Percentiles rank a stretch among this genome's conserved stretches.
phyloP scores from a whole-genome alignment of 305 asterid species.

The Coffea humblotiana region DNA sequence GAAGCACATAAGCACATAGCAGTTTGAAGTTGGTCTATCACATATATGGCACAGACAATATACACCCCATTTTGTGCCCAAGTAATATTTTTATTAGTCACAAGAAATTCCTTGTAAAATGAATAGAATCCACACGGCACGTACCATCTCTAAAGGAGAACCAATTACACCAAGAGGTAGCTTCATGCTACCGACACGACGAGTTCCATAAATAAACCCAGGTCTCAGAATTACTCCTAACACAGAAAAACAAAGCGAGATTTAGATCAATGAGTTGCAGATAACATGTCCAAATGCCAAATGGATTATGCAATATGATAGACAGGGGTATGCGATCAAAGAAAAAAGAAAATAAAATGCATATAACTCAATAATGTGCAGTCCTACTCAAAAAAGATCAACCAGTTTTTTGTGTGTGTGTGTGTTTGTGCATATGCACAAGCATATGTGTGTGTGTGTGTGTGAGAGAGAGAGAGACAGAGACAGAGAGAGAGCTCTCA shows the following conservation, averaged over 20 bases:
- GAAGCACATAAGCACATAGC: neutral
- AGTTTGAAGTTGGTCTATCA: neutral
- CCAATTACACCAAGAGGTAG: conserved; percentile 89
- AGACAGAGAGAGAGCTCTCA: neutral
- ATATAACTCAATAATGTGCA: no score
- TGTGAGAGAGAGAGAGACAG: neutral
- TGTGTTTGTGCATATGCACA: no score
- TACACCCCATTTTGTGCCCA: neutral
- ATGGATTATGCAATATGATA: neutral
- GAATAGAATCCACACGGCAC: neutral
- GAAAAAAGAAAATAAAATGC: no score
- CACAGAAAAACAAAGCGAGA: conserved; percentile 2
- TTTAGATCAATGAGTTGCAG: no score
- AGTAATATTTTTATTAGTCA: neutral
- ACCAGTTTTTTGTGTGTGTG: no score
- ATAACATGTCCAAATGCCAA: neutral
- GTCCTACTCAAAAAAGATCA: no score
- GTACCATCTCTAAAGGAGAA: conserved; percentile 83
- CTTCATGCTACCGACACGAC: conserved; percentile 76
- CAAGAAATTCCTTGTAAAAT: neutral
- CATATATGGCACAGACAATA: neutral
- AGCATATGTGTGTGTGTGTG: no score
- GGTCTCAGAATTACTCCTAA: conserved; percentile 93
- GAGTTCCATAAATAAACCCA: conserved; percentile 91
- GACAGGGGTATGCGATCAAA: no score